phyloP scores from a whole-genome alignment of 495 filamentous ascomycete species.

The Daldinia grandis region DNA sequence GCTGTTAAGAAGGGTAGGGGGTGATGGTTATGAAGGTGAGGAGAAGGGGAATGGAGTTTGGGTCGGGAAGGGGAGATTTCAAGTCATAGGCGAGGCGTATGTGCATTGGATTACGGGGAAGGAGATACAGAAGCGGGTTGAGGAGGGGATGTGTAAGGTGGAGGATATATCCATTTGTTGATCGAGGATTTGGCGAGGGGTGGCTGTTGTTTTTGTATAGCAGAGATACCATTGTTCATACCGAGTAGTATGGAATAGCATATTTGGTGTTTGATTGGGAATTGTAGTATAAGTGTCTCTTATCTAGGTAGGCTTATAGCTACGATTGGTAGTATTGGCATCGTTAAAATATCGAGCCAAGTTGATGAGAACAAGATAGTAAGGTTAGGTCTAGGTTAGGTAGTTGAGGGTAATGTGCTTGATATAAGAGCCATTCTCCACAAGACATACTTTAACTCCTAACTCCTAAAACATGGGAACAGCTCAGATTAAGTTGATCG shows the following conservation, averaged over 20 bases:
- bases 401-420: too few relatives aligned
- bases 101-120: not conserved
- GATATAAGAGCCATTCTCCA: too few relatives aligned
- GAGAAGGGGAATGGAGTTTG: not conserved
- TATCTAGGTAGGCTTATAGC: too few relatives aligned
- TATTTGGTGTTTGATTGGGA: not conserved
- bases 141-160: not conserved
- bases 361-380: too few relatives aligned
- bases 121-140: not conserved
- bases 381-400: too few relatives aligned
- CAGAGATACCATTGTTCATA: not conserved
- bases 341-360: too few relatives aligned
- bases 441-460: too few relatives aligned
- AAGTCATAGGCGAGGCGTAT: not conserved
- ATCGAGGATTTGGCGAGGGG: not conserved
- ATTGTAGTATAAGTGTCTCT: not conserved
- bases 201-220: not conserved
- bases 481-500: too few relatives aligned
- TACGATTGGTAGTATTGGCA: too few relatives aligned
- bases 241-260: not conserved
- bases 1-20: not conserved
- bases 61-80: not conserved
- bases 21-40: not conserved
- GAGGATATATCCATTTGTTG: not conserved
- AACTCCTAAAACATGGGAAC: too few relatives aligned